A percentile compares a stretch with the other conserved stretches of the same genome.
phyloP scores from a whole-genome alignment of 441 rosid species.

The Rhodomyrtus psidioides region DNA sequence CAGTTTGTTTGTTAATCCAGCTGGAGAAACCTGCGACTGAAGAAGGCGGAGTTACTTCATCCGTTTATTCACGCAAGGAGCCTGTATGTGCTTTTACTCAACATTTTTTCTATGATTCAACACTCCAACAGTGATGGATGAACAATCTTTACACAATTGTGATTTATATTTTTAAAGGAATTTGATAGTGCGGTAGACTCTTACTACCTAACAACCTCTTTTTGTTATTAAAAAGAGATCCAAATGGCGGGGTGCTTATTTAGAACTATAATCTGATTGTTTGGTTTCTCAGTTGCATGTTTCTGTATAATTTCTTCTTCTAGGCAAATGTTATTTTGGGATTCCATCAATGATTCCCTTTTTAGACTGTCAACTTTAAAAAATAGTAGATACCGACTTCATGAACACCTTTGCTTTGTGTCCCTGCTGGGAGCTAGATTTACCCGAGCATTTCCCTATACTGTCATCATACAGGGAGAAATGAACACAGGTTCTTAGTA shows the following conservation, averaged over 20 bases:
- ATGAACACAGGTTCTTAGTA: neutral
- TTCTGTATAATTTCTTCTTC: neutral
- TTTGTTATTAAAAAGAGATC: neutral
- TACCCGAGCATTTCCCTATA: neutral
- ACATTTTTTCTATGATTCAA: neutral
- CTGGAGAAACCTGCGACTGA: constrained; percentile 94
- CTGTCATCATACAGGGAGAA: neutral
- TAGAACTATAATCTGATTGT: neutral
- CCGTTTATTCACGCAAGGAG: constrained; percentile 98
- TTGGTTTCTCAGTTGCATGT: neutral
- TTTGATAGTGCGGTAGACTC: neutral
- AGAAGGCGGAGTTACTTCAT: constrained; percentile 90
- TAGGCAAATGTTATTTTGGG: neutral
- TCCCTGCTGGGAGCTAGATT: neutral
- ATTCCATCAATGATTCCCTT: neutral
- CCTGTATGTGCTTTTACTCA: constrained; percentile 51
- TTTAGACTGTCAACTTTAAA: neutral
- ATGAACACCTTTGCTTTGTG: neutral
- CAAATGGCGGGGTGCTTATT: neutral
- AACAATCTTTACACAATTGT: neutral
- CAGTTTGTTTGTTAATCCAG: constrained; percentile 86
- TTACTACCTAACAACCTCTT: neutral
- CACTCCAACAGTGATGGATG: neutral
- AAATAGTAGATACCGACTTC: neutral
- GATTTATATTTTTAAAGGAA: neutral